Conservation (phyloP, 1,284 basidiomycete species). For the Amylostereum areolatum region DNA sequence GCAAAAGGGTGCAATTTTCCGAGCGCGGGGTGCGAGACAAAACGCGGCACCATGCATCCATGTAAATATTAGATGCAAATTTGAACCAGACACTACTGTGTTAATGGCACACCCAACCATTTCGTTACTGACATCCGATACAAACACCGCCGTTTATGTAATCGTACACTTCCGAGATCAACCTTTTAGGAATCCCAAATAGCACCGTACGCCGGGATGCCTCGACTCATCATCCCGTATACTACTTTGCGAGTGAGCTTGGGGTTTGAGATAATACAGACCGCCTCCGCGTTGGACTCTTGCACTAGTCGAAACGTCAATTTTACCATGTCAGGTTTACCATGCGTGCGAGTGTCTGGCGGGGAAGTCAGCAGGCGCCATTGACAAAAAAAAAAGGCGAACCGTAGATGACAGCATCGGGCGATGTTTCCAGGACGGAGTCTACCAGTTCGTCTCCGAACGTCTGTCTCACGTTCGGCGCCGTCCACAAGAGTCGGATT, state of each 20-base stretch:
- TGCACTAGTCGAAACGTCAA: slow-evolving; percentile 48
- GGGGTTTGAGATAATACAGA: slow-evolving; percentile 57
- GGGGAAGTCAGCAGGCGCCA: neutral
- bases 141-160: no score
- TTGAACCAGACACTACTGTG: no score
- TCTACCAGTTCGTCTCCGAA: slow-evolving; percentile 56
- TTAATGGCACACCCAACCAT: no score
- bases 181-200: slow-evolving; percentile 44
- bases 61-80: no score
- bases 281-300: slow-evolving; percentile 58
- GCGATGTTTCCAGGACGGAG: slow-evolving; percentile 43
- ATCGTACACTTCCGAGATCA: no score
- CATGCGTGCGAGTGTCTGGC: slow-evolving; percentile 51
- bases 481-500: slow-evolving; percentile 53
- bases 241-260: slow-evolving; percentile 54
- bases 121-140: no score
- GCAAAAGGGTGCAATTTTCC: no score
- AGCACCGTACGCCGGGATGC: slow-evolving; percentile 55
- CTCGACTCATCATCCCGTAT: slow-evolving; percentile 53
- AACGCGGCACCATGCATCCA: no score
- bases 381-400: slow-evolving; percentile 8
- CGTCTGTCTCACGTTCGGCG: slow-evolving; percentile 52
- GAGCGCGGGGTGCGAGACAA: no score
- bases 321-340: slow-evolving; percentile 60
- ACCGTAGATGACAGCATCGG: slow-evolving; percentile 54